Percentiles rank a stretch among this genome's conserved stretches.
These are phyloP conservation scores for Bipolaris bicolor DNA, from an alignment of 2,329 filamentous ascomycete genomes.

Conservation along the genomic window DNA sequence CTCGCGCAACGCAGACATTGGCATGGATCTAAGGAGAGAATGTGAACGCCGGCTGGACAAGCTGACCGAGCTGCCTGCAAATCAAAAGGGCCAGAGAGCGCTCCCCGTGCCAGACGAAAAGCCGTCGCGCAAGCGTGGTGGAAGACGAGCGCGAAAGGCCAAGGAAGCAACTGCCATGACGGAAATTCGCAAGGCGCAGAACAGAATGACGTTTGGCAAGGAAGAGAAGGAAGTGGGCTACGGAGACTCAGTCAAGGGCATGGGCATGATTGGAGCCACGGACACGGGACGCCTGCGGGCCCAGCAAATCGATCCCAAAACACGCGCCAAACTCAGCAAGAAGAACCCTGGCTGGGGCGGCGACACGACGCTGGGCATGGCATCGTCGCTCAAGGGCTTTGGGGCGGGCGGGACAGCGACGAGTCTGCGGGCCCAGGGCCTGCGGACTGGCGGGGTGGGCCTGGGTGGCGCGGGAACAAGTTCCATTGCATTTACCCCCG, in stretches of 20 bases:
- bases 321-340: constrained; percentile 88
- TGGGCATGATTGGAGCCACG: constrained; percentile 93
- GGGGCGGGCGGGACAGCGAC: constrained; percentile 69
- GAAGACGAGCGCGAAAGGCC: constrained; percentile 85
- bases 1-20: constrained; percentile 79
- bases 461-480: constrained; percentile 71
- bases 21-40: constrained; percentile 79
- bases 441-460: constrained; percentile 83
- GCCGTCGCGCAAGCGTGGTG: constrained; percentile 88
- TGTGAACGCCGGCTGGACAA: constrained; percentile 90
- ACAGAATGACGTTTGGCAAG: constrained; percentile 93
- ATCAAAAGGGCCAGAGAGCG: constrained; percentile 78
- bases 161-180: constrained; percentile 98
- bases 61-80: constrained; percentile 86
- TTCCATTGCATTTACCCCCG: constrained; percentile 90
- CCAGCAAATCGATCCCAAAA: constrained; percentile 89
- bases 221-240: constrained; percentile 95
- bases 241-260: constrained; percentile 82
- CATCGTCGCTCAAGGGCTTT: constrained; percentile 79
- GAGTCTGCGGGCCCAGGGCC: constrained; percentile 77
- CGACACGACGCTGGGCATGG: constrained; percentile 57
- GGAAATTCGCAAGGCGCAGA: constrained; percentile 92
- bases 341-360: constrained; percentile 97
- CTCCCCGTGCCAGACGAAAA: constrained; percentile 95
- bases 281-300: constrained; percentile 89